phyloP scores from a whole-genome alignment of 805 yeast species.

The Peterozyma toletana region DNA sequence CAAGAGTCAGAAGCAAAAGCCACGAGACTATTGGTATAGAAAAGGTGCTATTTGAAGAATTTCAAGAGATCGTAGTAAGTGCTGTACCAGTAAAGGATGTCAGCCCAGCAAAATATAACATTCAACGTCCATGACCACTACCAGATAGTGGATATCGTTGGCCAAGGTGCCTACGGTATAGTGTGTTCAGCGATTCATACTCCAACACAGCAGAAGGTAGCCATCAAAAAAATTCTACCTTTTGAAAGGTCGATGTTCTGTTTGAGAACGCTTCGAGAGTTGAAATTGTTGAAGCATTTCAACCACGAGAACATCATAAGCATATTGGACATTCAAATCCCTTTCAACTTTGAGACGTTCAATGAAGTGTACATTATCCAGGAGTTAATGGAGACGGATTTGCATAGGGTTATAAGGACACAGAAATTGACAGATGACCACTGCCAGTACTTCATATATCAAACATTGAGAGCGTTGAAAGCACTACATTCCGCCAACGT shows the following conservation, averaged over 20 bases:
- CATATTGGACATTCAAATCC: conserved; percentile 83
- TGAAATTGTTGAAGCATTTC: conserved; percentile 82
- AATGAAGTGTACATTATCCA: conserved; percentile 85
- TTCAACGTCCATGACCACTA: conserved; percentile 87
- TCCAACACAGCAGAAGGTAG: conserved; percentile 85
- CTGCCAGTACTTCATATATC: conserved; percentile 88
- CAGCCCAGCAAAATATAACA: conserved; percentile 15
- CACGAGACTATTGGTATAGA: too few relatives aligned
- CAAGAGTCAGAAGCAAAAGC: too few relatives aligned
- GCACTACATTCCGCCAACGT: conserved; percentile 93
- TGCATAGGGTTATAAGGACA: conserved; percentile 73
- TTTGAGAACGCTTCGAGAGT: conserved; percentile 80
- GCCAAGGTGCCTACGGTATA: conserved; percentile 95
- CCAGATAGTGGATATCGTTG: conserved; percentile 77
- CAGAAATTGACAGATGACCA: conserved; percentile 88
- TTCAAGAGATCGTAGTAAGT: too few relatives aligned
- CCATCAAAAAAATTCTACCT: conserved; percentile 91
- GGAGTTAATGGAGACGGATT: conserved; percentile 83
- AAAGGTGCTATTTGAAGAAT: too few relatives aligned
- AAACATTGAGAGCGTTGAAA: conserved; percentile 82
- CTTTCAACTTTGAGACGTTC: conserved; percentile 66
- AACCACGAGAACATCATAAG: conserved; percentile 91
- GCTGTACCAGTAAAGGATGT: too few relatives aligned
- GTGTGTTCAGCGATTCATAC: conserved; percentile 86
- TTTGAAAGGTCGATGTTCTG: conserved; percentile 87